Base-by-base conservation (phyloP, 1,284 basidiomycete species). In the Tilletiopsis washingtonensis region DNA sequence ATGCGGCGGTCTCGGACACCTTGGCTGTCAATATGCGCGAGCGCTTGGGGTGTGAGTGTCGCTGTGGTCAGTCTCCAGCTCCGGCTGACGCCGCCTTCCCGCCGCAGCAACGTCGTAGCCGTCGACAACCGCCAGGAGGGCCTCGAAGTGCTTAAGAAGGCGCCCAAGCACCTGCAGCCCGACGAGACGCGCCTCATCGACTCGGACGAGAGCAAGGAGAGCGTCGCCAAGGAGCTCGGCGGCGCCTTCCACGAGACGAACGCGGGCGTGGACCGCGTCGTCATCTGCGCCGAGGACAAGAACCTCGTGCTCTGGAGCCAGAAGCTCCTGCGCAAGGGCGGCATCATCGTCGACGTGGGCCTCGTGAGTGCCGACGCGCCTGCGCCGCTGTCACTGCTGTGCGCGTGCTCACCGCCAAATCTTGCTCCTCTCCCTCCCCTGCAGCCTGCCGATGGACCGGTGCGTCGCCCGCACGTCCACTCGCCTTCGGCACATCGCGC, bases 241-340 rank as follows among this genome's bases (percentile, higher is more conserved):
- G n/a, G 29, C 14, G 54, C 49, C 50, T 57, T 64, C 46, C 62
- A 67, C 53, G 57, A 67, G 11, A 55, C 59, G 25, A 62, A 67
- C 45, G 62, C 64, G 0, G 64, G 64, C 26, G 60, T 67, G n/a
- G 64, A 67, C 51, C 52, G 54, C n/a, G 59, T 62, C 17, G 56
- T 67, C 9, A 64, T 67, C 53, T 62, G 58, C 49, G 40, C 49
- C 25, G 64, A 67, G 45, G 57, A 57, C 26, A 54, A 53, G 5
- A 17, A 50, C 40, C 52, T 67, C 40, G 54, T 62, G 44, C 55
- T 53, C 24, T 59, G 59, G 43, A 49, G 49, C 41, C 64, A 67
- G 53, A 57, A 67, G 20, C 62, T 64, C 45, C 38, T 62, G n/a
- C 56, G 64, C 19, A 64, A 62, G 29, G 64, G 64, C 19, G 62